A percentile compares a stretch with the other conserved stretches of the same genome.
These are phyloP conservation scores for Talaromyces stipitatus DNA, from an alignment of 495 filamentous ascomycete genomes.

Conservation along the genomic window DNA sequence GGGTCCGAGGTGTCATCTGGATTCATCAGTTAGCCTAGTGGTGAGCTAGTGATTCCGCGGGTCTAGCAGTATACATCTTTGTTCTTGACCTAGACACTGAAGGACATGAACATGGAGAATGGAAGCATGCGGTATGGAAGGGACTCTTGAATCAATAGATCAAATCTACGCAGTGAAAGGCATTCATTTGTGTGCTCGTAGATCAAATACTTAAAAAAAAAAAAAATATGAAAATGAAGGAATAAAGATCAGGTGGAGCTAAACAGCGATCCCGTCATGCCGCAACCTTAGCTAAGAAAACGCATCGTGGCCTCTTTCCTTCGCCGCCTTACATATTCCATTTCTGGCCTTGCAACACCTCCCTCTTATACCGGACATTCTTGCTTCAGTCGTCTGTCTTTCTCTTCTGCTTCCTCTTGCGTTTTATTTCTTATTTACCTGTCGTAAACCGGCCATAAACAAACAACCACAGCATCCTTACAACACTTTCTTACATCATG, in stretches of 20 bases:
- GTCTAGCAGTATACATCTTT: neutral
- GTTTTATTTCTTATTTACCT: neutral
- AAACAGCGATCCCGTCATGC: neutral
- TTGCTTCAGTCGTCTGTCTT: neutral
- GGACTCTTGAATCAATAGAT: too few relatives aligned
- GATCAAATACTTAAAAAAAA: neutral
- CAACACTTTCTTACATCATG: constrained; percentile 44
- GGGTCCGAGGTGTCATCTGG: neutral
- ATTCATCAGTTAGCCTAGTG: neutral
- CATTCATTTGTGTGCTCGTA: too few relatives aligned
- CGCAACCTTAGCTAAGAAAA: neutral
- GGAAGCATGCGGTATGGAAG: neutral
- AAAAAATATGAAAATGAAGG: neutral
- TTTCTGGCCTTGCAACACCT: neutral
- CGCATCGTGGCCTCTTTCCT: constrained; percentile 8
- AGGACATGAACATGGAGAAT: neutral
- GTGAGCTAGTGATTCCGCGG: neutral
- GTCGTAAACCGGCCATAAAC: neutral
- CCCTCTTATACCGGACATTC: neutral
- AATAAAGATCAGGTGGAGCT: neutral
- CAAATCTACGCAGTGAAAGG: too few relatives aligned
- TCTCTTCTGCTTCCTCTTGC: neutral
- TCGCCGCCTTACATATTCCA: neutral
- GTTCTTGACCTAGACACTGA: neutral
- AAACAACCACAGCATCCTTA: neutral